Evolutionary conservation across 2,329 filamentous ascomycete genomes (phyloP), one percentile per base, ranked within the genome.

Genomic region (Juglanconis oblonga): DNA sequence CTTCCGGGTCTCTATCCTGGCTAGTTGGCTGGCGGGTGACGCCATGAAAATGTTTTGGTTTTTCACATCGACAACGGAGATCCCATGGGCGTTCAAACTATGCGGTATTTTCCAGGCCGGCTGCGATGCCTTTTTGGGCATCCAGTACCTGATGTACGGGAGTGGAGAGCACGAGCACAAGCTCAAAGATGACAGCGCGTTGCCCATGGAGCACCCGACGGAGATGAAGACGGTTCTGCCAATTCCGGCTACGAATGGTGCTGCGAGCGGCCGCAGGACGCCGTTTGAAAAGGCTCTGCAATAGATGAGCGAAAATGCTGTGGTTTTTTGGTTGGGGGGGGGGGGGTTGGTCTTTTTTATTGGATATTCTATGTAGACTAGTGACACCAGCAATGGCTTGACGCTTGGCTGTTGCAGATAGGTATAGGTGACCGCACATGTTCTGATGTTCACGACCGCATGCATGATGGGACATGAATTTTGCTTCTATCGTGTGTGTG

Each of bases 21-120:
- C 80, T 33, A 92, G 87, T 72, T 96, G 91, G 91, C 77, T 96
- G 56, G 76, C 88, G 3, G 91, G 91, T 63, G 91, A 96, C 73
- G 80, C 84, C 8, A 92, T 95, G 87, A 96, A 96, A 81, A 89
- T 94, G 82, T 90, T 92, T 69, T 89, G 86, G 86, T 95, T 94
- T 77, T 89, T 93, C 63, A 90, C 87, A 2, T 84, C 88, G 1
- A 84, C 81, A 1, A 84, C 84, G 4, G 79, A 82, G 68, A 91
- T 95, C 36, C 90, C 91, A 0, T 82, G 83, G 81, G 86, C 89
- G 1, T 96, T 95, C 75, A 94, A 94, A 77, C 75, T 91, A 24
- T 94, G 90, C 70, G 91, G 89, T 65, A 80, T 92, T 58, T 92
- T 95, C 74, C 91, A 95, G 78, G 89, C 90, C 24, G 78, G 77